Percentiles rank a stretch among this genome's conserved stretches.
These are phyloP conservation scores for Apocynum venetum DNA, from an alignment of 257 asterid genomes.

Conservation along the genomic window DNA sequence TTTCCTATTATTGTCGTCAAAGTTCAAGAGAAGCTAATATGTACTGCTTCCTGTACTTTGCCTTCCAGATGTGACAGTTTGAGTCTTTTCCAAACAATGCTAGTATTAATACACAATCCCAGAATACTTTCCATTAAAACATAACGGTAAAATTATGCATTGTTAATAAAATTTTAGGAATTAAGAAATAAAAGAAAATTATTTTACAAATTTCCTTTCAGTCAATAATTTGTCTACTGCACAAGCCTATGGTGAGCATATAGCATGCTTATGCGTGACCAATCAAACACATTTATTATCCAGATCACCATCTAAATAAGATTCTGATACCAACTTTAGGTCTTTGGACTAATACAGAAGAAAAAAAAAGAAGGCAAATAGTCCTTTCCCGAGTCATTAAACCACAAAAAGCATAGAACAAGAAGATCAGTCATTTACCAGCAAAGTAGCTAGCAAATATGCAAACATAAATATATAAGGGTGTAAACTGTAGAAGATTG, in stretches of 20 bases:
- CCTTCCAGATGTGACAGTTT: not conserved
- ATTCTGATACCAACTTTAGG: not conserved
- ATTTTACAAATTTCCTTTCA: not conserved
- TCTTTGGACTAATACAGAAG: not conserved
- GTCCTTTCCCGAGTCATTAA: not conserved
- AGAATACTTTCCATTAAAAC: not conserved
- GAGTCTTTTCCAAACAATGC: not conserved
- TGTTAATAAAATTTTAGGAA: not conserved
- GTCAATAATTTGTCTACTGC: not conserved
- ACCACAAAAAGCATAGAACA: not conserved
- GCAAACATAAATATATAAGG: not conserved
- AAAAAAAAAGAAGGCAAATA: not conserved
- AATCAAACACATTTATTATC: not conserved
- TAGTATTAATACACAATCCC: not conserved
- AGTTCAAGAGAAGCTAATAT: constrained; percentile 51
- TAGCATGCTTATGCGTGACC: not conserved
- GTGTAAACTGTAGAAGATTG: not conserved
- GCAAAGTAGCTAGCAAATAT: not conserved
- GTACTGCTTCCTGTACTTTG: constrained; percentile 27
- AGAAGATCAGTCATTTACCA: not conserved
- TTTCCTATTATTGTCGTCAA: constrained; percentile 10
- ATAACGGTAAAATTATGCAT: not conserved
- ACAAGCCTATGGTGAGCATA: not conserved
- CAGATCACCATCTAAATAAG: not conserved
- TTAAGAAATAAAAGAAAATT: not conserved